phyloP scores from a whole-genome alignment of 75 land plant species.

The Sequoiadendron giganteum region DNA sequence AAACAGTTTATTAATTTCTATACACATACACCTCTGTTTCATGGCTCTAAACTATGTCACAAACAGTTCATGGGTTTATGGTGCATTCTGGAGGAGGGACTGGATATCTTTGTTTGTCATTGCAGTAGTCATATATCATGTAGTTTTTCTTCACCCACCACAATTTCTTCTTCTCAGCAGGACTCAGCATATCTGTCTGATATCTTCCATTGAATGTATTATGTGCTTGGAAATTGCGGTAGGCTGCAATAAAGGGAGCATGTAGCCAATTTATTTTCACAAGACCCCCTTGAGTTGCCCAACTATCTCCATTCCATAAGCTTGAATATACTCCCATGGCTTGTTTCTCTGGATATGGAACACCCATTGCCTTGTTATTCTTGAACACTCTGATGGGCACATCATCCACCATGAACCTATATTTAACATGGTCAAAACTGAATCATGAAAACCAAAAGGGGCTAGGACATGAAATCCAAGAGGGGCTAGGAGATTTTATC shows the following conservation, averaged over 20 bases:
- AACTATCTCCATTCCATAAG: slow-evolving; percentile 38
- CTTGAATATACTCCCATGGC: slow-evolving; percentile 38
- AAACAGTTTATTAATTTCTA: too few relatives aligned
- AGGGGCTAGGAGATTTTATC: background rate
- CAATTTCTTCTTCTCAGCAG: background rate
- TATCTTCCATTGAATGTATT: background rate
- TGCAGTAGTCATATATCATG: slow-evolving; percentile 34
- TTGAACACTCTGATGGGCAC: slow-evolving; percentile 33
- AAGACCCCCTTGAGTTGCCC: slow-evolving; percentile 44
- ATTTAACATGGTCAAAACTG: background rate
- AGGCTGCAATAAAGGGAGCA: slow-evolving; percentile 38
- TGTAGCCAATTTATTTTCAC: slow-evolving; percentile 37
- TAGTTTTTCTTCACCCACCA: slow-evolving; percentile 26
- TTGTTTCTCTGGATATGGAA: slow-evolving; percentile 33
- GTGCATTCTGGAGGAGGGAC: background rate
- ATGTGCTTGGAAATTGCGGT: slow-evolving; percentile 9
- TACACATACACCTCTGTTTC: too few relatives aligned
- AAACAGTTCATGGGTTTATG: background rate
- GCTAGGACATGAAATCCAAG: background rate
- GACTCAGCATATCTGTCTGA: background rate
- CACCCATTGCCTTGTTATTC: slow-evolving; percentile 35
- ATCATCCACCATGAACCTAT: slow-evolving; percentile 38
- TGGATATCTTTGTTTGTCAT: slow-evolving; percentile 15
- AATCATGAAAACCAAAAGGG: background rate
- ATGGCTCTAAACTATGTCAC: too few relatives aligned